A percentile compares a stretch with the other conserved stretches of the same genome.
Evolutionary conservation across 2,329 filamentous ascomycete genomes (phyloP).

Genomic region (Monosporascus sp.): DNA sequence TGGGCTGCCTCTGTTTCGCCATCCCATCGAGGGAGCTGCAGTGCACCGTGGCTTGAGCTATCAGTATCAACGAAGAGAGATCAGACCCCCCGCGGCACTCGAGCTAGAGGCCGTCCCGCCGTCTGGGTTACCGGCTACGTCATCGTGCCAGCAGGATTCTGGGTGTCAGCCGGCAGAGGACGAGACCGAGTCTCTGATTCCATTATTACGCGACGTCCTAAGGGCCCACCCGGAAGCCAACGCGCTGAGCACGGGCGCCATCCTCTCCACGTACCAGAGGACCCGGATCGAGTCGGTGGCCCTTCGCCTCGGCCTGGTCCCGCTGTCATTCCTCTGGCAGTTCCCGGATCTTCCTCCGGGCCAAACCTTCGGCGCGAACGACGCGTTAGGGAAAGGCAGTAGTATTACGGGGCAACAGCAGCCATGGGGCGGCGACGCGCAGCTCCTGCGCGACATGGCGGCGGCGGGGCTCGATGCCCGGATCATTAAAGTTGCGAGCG

Average conservation of each 20-base stretch:
- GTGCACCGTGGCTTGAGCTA: conserved; percentile 72
- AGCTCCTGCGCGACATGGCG: conserved; percentile 77
- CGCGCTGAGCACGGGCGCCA: conserved; percentile 84
- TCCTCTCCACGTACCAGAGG: conserved; percentile 91
- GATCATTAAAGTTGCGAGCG: conserved; percentile 91
- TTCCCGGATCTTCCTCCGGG: conserved; percentile 63
- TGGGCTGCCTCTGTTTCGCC: conserved; percentile 76
- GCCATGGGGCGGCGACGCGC: conserved; percentile 36
- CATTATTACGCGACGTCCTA: conserved; percentile 65
- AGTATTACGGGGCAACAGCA: background rate
- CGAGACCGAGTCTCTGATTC: conserved; percentile 83
- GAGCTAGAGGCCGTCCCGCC: too few species aligned
- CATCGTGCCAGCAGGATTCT: background rate
- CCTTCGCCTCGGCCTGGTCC: conserved; percentile 71
- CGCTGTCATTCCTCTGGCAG: conserved; percentile 89
- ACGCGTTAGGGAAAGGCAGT: conserved; percentile 13
- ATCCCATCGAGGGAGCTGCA: conserved; percentile 66
- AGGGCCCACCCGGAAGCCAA: conserved; percentile 71
- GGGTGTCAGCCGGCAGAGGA: conserved; percentile 39
- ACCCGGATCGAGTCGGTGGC: conserved; percentile 93
- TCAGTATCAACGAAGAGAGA: conserved; percentile 19
- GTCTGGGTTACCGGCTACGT: too few species aligned
- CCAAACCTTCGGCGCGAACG: conserved; percentile 26
- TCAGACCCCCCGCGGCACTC: background rate
- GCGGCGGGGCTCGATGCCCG: conserved; percentile 74